Conservation (phyloP, 225 moss, liverwort and hornwort species). For the Thuidium tamariscinum region DNA sequence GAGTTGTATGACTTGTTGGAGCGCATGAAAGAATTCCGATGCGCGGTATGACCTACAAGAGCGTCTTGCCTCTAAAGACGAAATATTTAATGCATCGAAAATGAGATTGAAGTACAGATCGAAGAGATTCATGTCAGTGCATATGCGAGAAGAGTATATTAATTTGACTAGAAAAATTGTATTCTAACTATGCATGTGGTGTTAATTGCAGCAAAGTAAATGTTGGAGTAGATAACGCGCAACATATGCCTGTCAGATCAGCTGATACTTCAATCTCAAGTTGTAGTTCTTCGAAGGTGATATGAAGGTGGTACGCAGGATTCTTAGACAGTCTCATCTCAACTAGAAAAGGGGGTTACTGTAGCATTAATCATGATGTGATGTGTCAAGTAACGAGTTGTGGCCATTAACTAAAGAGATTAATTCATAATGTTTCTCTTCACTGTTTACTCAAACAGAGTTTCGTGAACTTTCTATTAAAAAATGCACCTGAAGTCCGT, state of each 20-base stretch:
- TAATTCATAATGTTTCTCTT: not conserved
- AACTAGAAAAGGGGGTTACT: not conserved
- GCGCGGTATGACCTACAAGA: constrained; percentile 9
- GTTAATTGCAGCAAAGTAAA: constrained; percentile 2
- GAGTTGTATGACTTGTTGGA: constrained; percentile 45
- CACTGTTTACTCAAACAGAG: not conserved
- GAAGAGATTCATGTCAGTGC: not conserved
- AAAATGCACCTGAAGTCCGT: not conserved
- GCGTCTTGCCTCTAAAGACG: not conserved
- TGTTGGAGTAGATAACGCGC: constrained; percentile 12
- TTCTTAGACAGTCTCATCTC: not conserved
- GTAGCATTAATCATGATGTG: not conserved
- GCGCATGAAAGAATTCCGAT: constrained; percentile 21
- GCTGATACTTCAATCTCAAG: not conserved
- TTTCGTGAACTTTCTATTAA: not conserved
- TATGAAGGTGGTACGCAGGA: not conserved
- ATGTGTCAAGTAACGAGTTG: not conserved
- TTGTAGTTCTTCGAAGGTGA: not conserved
- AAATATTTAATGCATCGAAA: not conserved
- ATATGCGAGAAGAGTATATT: not conserved
- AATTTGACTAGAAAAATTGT: not conserved
- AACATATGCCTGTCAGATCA: not conserved
- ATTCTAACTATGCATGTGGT: not conserved
- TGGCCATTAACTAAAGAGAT: not conserved
- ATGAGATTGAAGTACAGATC: not conserved